phyloP scores from a whole-genome alignment of 768 basidiomycete genomes.

The Auricularia auricula-judae region DNA sequence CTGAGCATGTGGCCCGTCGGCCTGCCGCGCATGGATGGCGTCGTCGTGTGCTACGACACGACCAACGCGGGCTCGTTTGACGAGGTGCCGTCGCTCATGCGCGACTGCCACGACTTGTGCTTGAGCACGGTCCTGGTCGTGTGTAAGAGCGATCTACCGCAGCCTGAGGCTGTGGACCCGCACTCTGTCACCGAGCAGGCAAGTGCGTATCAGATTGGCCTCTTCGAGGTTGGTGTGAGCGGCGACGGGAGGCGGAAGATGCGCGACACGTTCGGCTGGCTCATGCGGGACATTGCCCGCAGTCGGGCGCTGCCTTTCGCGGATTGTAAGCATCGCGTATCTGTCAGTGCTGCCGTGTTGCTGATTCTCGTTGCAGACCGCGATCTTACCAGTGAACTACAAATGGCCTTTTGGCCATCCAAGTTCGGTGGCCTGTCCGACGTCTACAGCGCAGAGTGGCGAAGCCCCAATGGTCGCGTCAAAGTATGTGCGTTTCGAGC shows the following conservation, averaged over 20 bases:
- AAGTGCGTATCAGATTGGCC: constrained; percentile 55
- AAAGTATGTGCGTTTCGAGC: background rate
- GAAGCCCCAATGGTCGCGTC: background rate
- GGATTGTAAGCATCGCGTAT: background rate
- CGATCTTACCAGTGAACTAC: background rate
- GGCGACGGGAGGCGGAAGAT: constrained; percentile 61
- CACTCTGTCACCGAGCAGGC: constrained; percentile 39
- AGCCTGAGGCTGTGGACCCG: constrained; percentile 38
- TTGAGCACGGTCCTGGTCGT: constrained; percentile 33
- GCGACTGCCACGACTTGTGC: constrained; percentile 34
- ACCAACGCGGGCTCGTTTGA: constrained; percentile 48
- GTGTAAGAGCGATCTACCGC: constrained; percentile 69
- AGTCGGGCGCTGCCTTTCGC: background rate
- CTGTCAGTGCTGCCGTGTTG: background rate
- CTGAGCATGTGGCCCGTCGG: background rate
- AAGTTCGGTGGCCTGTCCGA: background rate
- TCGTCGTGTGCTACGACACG: constrained; percentile 80
- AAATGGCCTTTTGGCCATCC: background rate
- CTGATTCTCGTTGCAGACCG: background rate
- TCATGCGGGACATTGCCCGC: constrained; percentile 47
- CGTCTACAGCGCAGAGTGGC: background rate
- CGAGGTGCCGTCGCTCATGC: constrained; percentile 55
- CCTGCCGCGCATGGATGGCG: constrained; percentile 44
- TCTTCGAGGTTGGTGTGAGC: constrained; percentile 56
- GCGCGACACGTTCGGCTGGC: constrained; percentile 58